These are phyloP conservation scores for Wickerhamomyces strasburgensis DNA, from an alignment of 805 yeast species.

Conservation along the genomic window DNA sequence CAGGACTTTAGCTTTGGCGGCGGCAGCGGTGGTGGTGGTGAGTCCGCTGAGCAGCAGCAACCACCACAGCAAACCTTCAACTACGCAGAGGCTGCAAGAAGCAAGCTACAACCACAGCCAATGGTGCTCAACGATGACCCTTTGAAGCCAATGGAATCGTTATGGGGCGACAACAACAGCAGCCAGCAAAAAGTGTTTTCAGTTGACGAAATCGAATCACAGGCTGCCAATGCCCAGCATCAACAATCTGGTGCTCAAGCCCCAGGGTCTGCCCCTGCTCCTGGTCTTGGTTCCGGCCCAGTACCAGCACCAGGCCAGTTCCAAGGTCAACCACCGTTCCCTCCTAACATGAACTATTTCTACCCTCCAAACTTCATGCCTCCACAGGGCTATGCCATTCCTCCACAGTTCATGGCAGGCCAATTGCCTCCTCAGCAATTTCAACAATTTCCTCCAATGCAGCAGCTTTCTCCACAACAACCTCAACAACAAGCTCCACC, in stretches of 20 bases:
- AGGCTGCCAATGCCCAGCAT: slow-evolving; percentile 23
- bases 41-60: too few relatives aligned
- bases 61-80: slow-evolving; percentile 29
- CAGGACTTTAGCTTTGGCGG: slow-evolving; percentile 64
- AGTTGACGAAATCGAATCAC: slow-evolving; percentile 82
- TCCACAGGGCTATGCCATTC: slow-evolving; percentile 13
- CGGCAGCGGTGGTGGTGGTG: slow-evolving; percentile 6
- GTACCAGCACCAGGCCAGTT: slow-evolving; percentile 28
- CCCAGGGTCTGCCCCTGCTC: slow-evolving; percentile 7
- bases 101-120: slow-evolving; percentile 12
- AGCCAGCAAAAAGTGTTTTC: slow-evolving; percentile 44
- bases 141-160: slow-evolving; percentile 65
- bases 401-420: slow-evolving; percentile 22
- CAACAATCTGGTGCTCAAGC: too few relatives aligned
- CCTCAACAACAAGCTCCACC: slow-evolving; percentile 18
- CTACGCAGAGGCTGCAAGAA: slow-evolving; percentile 39
- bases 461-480: slow-evolving; percentile 24
- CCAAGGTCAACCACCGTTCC: slow-evolving; percentile 20
- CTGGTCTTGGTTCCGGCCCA: slow-evolving; percentile 21
- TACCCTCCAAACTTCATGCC: slow-evolving; percentile 27
- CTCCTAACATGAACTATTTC: slow-evolving; percentile 20
- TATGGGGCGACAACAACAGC: slow-evolving; percentile 45
- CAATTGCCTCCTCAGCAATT: slow-evolving; percentile 24
- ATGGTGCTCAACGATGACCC: slow-evolving; percentile 30
- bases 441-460: slow-evolving; percentile 26